Conservation (phyloP, 2,329 filamentous ascomycete genomes). For the Cercospora sp. region DNA sequence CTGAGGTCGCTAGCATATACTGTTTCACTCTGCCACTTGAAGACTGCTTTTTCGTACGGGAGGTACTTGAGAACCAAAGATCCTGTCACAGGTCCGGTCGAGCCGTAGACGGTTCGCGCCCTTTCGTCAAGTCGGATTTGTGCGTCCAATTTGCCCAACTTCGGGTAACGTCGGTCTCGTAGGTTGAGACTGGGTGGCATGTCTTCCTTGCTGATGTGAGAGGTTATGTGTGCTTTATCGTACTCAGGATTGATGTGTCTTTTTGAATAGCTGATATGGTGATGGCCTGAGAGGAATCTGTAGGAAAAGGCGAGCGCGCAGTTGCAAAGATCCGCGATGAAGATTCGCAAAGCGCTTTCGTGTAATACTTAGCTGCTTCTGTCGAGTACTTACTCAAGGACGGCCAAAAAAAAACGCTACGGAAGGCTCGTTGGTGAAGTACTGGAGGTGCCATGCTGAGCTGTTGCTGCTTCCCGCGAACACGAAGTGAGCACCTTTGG, state of each 20-base stretch:
- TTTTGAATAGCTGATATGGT: not conserved
- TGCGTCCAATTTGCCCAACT: not conserved
- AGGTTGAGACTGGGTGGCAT: not conserved
- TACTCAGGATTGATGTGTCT: not conserved
- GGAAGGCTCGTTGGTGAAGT: not conserved
- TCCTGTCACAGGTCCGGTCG: not conserved
- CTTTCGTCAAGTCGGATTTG: not conserved
- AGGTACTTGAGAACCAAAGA: not conserved
- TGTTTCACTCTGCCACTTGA: not conserved
- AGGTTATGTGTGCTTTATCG: not conserved
- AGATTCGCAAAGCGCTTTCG: not conserved
- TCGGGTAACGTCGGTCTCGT: not conserved
- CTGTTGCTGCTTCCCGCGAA: not conserved
- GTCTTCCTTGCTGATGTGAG: not conserved
- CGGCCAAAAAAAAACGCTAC: not conserved
- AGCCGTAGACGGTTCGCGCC: not conserved
- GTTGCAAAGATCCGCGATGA: not conserved
- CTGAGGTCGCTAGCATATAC: not conserved
- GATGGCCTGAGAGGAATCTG: not conserved
- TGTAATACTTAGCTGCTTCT: not conserved
- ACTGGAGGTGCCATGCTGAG: not conserved
- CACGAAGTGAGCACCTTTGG: not conserved
- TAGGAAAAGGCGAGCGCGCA: not conserved
- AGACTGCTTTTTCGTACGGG: not conserved
- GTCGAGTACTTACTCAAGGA: not conserved